These are phyloP conservation scores for Macrophomina pseudophaseolina DNA, from an alignment of 2,329 filamentous ascomycete species.

Conservation along the genomic window DNA sequence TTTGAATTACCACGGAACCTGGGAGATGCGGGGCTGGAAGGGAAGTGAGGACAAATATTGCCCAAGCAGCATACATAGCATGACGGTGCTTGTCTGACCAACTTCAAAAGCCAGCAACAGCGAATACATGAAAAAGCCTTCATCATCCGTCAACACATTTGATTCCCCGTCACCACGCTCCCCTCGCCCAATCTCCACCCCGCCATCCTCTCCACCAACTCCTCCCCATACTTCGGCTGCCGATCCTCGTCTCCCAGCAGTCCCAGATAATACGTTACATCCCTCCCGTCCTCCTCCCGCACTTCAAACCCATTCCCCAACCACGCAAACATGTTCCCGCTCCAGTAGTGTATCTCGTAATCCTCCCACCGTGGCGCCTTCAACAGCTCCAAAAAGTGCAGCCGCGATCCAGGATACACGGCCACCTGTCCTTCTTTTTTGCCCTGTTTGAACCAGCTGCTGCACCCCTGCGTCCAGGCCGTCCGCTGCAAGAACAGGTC, in stretches of 20 bases:
- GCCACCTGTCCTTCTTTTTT: conserved; percentile 42
- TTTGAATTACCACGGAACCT: too few relatives aligned
- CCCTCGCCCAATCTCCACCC: conserved; percentile 33
- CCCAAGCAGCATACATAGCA: too few relatives aligned
- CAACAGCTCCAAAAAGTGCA: conserved; percentile 48
- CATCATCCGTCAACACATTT: conserved; percentile 1
- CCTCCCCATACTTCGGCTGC: conserved; percentile 49
- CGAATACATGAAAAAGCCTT: not conserved
- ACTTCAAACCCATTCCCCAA: conserved; percentile 52
- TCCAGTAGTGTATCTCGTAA: conserved; percentile 48
- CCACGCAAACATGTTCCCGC: conserved; percentile 48
- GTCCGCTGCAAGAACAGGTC: conserved; percentile 57
- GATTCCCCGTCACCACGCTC: conserved; percentile 8
- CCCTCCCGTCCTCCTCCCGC: conserved; percentile 54
- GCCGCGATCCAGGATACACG: conserved; percentile 46
- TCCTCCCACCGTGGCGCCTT: conserved; percentile 48
- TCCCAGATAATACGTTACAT: conserved; percentile 54
- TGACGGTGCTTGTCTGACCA: too few relatives aligned
- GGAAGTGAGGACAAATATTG: not conserved
- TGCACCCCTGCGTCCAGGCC: conserved; percentile 54
- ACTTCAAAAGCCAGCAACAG: too few relatives aligned
- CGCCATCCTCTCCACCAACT: conserved; percentile 45
- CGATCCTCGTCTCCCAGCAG: conserved; percentile 45
- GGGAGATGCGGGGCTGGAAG: not conserved
- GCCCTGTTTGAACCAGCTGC: conserved; percentile 53